phyloP scores from a whole-genome alignment of 2,329 filamentous ascomycete genomes.

The Cladosporium cucumerinum region DNA sequence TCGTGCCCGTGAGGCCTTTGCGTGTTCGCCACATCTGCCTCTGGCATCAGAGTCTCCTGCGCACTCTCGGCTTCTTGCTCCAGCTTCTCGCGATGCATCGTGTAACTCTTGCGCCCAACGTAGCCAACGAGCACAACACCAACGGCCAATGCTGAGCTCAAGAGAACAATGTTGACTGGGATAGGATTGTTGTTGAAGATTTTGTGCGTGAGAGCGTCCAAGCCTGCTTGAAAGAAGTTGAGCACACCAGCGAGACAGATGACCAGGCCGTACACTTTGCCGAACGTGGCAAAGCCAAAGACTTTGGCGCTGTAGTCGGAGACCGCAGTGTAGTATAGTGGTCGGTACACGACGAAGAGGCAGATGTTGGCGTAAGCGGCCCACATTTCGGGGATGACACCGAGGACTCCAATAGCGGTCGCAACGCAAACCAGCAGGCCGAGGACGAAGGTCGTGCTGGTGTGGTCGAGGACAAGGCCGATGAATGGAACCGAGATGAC shows the following conservation, averaged over 20 bases:
- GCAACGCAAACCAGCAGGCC: constrained; percentile 66
- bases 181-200: constrained; percentile 69
- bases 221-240: constrained; percentile 77
- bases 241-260: constrained; percentile 81
- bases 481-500: constrained; percentile 85
- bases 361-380: constrained; percentile 72
- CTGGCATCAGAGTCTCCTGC: constrained; percentile 38
- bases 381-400: constrained; percentile 67
- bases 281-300: constrained; percentile 87
- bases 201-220: constrained; percentile 75
- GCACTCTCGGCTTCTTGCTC: constrained; percentile 46
- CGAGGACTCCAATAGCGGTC: constrained; percentile 72
- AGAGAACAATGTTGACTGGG: constrained; percentile 70
- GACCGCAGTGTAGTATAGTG: constrained; percentile 87
- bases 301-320: constrained; percentile 88
- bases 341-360: constrained; percentile 80
- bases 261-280: constrained; percentile 88
- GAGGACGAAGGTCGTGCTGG: constrained; percentile 69
- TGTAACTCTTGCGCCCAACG: constrained; percentile 54
- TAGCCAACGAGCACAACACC: constrained; percentile 65
- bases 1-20: constrained; percentile 30
- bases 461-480: constrained; percentile 72
- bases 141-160: constrained; percentile 59
- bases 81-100: constrained; percentile 41
- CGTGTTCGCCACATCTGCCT: constrained; percentile 27